Base-by-base conservation (phyloP, 129 eudicot genomes). In the Erigeron canadensis region DNA sequence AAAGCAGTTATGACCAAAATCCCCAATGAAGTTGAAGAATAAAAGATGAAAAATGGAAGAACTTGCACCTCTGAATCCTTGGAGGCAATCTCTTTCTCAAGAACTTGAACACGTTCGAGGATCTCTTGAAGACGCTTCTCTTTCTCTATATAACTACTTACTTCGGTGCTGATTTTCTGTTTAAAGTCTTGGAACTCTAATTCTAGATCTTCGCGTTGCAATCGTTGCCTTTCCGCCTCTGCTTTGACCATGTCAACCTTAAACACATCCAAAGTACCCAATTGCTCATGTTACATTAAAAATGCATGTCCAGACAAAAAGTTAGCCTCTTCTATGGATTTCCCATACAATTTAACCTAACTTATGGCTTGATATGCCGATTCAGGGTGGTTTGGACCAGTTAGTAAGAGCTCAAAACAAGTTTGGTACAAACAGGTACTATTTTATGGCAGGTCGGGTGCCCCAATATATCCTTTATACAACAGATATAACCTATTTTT, bases 121-220 rank as follows among this genome's bases (percentile, higher is more conserved):
- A 82, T 72, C 79, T 94, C 93, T 73, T 84, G 84, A 69, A 90
- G 87, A 41, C 71, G 41, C 71, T 70, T 86, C 43, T 91, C 90
- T 76, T 84, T 94, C 65, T 87, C 96, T 21, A 82, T 60, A 79
- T 94, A 89, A 40, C 72, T 71, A 75, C 59, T 74, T 69, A 82
- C 69, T 37, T 87, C 82, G 16, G 72, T 69, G 9, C 81, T 67
- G 83, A 94, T 76, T 74, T 94, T 88, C 67, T 87, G 88, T 77
- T 84, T 85, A 44, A 90, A 77, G 21, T 81, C 76, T 39, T 87
- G 95, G 67, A 95, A 96, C 81, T 95, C 96, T 69, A 88, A 15
- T 79, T 95, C 96, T 55, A 95, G 87, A 63, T 95, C 97, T 81
- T 95, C 97, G 50, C 94, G 85, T 71, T 95, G 84, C 73, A 90